phyloP scores from a whole-genome alignment of 176 grass and related monocot genomes.

The Zea luxurians region DNA sequence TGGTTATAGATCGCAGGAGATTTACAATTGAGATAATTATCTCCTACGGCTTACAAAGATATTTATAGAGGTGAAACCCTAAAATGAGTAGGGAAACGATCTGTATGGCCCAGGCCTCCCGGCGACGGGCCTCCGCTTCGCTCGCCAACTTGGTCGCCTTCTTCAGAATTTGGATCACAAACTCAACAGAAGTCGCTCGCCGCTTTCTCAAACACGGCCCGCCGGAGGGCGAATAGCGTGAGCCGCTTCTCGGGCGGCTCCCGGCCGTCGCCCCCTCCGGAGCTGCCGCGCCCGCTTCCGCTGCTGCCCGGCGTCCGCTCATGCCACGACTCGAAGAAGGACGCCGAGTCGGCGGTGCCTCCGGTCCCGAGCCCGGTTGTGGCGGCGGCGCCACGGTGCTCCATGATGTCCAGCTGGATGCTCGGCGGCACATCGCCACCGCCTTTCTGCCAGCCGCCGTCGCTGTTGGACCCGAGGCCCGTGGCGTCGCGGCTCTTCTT shows the following conservation, averaged over 20 bases:
- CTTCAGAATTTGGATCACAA: no score
- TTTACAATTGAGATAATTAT: no score
- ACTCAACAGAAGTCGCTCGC: constrained; percentile 19
- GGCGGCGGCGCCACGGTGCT: neutral
- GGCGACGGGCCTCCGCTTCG: no score
- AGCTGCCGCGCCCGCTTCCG: constrained; percentile 9
- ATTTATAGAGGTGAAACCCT: no score
- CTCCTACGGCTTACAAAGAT: no score
- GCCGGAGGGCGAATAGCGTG: constrained; percentile 57
- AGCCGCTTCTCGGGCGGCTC: constrained; percentile 58
- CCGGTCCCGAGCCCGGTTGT: neutral
- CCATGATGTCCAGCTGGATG: constrained; percentile 26
- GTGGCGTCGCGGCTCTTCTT: constrained; percentile 12
- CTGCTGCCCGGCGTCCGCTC: constrained; percentile 28
- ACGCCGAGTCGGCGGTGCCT: neutral
- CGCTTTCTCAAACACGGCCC: constrained; percentile 61
- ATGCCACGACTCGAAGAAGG: constrained; percentile 33
- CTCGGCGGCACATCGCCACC: constrained; percentile 20
- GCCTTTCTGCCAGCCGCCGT: neutral
- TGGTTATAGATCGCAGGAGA: no score
- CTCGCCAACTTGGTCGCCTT: no score
- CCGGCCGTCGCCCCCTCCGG: neutral
- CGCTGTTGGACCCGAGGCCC: constrained; percentile 18
- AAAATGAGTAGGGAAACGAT: no score
- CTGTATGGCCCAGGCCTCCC: no score